These are phyloP conservation scores for Astragalus membranaceus DNA, from an alignment of 306 rosid genomes.

Conservation along the genomic window DNA sequence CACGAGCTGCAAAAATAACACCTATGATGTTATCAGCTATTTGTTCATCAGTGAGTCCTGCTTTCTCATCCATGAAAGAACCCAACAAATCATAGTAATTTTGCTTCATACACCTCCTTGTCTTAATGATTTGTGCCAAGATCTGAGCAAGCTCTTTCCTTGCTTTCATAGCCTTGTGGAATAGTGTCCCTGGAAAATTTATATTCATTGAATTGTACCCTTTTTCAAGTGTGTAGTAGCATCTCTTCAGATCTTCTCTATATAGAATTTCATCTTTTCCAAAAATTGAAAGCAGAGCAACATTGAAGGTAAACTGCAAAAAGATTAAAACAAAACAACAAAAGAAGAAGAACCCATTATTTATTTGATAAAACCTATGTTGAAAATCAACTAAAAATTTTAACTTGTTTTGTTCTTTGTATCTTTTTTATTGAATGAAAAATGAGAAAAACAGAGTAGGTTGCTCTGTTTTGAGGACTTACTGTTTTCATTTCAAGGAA, in stretches of 20 bases:
- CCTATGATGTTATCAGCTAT: conserved; percentile 89
- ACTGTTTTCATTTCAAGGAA: conserved; percentile 86
- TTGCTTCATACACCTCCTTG: conserved; percentile 47
- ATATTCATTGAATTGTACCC: conserved; percentile 97
- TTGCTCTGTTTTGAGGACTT: conserved; percentile 9
- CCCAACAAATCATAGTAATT: conserved; percentile 61
- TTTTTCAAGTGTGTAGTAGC: conserved; percentile 80
- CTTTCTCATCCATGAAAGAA: conserved; percentile 72
- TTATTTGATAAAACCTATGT: not conserved
- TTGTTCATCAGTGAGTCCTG: conserved; percentile 76
- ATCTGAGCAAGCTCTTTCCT: conserved; percentile 75
- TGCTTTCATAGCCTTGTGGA: conserved; percentile 86
- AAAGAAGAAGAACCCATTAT: not conserved
- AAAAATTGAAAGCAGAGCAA: conserved; percentile 70
- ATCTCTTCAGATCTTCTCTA: conserved; percentile 69
- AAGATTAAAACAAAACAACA: not conserved
- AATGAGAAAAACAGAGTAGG: conserved; percentile 10
- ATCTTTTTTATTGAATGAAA: not conserved
- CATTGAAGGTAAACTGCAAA: conserved; percentile 77
- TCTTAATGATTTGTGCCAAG: conserved; percentile 50
- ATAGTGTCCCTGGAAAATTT: conserved; percentile 80
- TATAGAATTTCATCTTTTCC: conserved; percentile 65
- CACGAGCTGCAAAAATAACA: conserved; percentile 88
- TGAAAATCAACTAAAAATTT: not conserved
- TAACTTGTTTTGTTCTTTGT: not conserved